Evolutionary conservation across 75 land plant species (phyloP).

Genomic region (Pinus taeda): DNA sequence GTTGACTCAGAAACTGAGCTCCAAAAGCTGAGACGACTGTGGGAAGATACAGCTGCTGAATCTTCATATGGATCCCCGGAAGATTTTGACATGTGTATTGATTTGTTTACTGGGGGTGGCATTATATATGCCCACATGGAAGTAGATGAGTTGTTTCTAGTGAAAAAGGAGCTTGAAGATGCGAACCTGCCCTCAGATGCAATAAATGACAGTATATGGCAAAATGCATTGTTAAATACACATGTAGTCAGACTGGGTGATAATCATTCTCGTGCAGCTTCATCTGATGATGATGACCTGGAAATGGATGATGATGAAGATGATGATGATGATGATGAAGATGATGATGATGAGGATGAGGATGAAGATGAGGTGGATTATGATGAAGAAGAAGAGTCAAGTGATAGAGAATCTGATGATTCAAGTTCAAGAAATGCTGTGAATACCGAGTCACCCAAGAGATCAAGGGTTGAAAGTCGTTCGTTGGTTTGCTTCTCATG

Average conservation of each 20-base stretch:
- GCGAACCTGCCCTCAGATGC: conserved; percentile 34
- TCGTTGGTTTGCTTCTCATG: conserved; percentile 20
- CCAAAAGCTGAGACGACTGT: conserved; percentile 24
- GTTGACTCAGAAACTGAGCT: conserved; percentile 2
- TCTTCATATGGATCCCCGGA: neutral
- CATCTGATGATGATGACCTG: conserved; percentile 10
- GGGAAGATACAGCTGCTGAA: conserved; percentile 27
- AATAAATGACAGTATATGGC: conserved; percentile 39
- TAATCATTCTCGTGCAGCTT: conserved; percentile 3
- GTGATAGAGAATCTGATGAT: conserved; percentile 29
- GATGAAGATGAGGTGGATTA: conserved; percentile 28
- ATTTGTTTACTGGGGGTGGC: conserved; percentile 30
- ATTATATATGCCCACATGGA: conserved; percentile 42
- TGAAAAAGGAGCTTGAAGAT: conserved; percentile 32
- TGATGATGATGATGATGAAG: conserved; percentile 20
- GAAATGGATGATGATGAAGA: conserved; percentile 24
- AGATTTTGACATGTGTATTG: conserved; percentile 24
- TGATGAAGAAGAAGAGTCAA: conserved; percentile 27
- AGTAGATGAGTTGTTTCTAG: conserved; percentile 28
- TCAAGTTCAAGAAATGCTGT: conserved; percentile 36
- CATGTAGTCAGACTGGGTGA: conserved; percentile 14
- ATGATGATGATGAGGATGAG: conserved; percentile 31
- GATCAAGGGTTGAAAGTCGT: conserved; percentile 16
- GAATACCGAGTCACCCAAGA: conserved; percentile 8
- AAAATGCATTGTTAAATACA: conserved; percentile 25